Evolutionary conservation across 1,139 yeast species (phyloP).

Genomic region (Yamadazyma diospyri): DNA sequence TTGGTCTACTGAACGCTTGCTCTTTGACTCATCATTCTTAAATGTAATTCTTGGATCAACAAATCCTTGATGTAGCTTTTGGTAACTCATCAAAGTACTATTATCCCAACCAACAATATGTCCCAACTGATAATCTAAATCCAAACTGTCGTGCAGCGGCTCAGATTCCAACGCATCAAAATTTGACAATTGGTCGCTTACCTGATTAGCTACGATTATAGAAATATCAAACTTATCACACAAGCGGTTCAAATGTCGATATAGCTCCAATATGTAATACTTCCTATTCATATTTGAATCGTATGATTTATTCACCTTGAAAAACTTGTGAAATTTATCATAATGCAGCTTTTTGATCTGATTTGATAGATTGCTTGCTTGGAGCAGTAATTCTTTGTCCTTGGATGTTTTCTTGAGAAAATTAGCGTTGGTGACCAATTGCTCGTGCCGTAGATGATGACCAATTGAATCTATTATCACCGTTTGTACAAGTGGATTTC

Average conservation of each 20-base stretch:
- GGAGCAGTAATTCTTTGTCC: constrained; percentile 20
- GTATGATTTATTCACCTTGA: constrained; percentile 25
- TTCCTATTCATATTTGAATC: constrained; percentile 33
- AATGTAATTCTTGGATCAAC: too few relatives aligned
- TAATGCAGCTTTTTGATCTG: constrained; percentile 25
- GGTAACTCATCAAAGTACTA: constrained; percentile 23
- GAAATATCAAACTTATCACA: constrained; percentile 54
- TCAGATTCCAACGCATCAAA: constrained; percentile 13
- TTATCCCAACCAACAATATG: constrained; percentile 76
- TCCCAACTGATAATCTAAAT: constrained; percentile 67
- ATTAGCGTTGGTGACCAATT: constrained; percentile 31
- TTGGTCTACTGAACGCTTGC: too few relatives aligned
- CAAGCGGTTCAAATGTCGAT: constrained; percentile 47
- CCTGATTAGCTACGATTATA: constrained; percentile 75
- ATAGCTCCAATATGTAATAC: constrained; percentile 42
- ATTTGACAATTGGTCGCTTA: constrained; percentile 48
- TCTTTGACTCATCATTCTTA: too few relatives aligned
- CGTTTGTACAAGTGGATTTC: constrained; percentile 41
- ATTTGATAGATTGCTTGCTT: constrained; percentile 12
- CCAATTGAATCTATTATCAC: constrained; percentile 82
- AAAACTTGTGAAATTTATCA: constrained; percentile 24
- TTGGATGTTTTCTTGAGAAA: constrained; percentile 23
- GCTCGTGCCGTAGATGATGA: constrained; percentile 73
- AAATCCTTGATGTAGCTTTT: constrained; percentile 5
- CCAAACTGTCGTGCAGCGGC: constrained; percentile 36